Evolutionary conservation across 345 rosid species (phyloP), one percentile per base, ranked within the genome.

Genomic region (Rubroshorea leprosula): DNA sequence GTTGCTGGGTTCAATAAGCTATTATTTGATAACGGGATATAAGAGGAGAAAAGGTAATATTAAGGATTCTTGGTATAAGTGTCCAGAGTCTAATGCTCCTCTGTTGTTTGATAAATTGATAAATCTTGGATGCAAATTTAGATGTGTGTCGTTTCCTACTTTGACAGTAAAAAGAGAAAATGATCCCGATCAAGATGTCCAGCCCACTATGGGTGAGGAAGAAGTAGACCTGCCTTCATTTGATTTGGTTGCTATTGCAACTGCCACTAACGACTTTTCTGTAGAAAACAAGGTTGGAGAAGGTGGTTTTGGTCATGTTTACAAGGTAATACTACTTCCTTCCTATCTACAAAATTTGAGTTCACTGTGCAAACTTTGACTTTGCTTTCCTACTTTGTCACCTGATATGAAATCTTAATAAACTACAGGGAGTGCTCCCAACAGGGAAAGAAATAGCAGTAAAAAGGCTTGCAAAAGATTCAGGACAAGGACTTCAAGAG

Each of bases 241-340:
- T 17, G 58, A 67, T 27, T 25, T 56, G 48, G 20, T 20, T n/a
- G 27, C 54, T 3, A 16, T 64, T 4, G n/a, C 21, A 27, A 18
- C 45, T 3, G 82, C 82, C 0, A 78, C 82, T 0, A 9, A 66
- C 46, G 57, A 61, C 45, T 74, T 78, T 38, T 57, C 68, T 22
- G 15, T 17, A 0, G 18, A 26, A 15, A 69, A 63, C 27, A 66
- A 66, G 55, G 44, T 77, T 35, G 81, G 81, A 19, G 55, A 68
- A 51, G 81, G 81, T 15, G 81, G 78, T 7, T 78, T 78, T 61
- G 83, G 77, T 8, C 23, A 62, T 4, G 83, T 78, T 2, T 78
- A 74, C 14, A 68, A 69, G 77, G 79, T 74, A 57, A 55, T 4
- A 19, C 49, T n/a, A n/a, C n/a, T n/a, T 48, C 63, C 27, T 7